Evolutionary conservation across 2,329 filamentous ascomycete species (phyloP), one percentile per base, ranked within the genome.

Genomic region (Fusarium graminum): DNA sequence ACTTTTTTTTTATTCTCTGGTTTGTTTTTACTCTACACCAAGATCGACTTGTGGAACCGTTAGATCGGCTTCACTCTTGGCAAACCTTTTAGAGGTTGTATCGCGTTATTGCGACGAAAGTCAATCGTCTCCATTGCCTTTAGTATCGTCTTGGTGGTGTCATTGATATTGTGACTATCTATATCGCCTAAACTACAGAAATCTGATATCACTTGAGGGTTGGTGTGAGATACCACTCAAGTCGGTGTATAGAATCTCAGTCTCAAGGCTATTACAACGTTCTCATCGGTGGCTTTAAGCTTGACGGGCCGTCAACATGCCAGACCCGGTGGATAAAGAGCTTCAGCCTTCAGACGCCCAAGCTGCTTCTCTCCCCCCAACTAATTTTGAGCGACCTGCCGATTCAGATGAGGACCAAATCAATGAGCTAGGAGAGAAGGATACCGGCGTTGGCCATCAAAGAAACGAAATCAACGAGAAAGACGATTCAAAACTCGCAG

Each of bases 331-430:
- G 47, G 74, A 72, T 39, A 76, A 74, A 56, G 71, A 74, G 44
- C 68, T 70, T 36, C 73, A 70, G 57, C 70, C 74, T 30, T 66
- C 73, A 32, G 74, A 77, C 63, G 61, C 67, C 42, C 63, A 70
- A 42, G 74, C 73, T 39, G 72, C 72, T 45, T 64, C 71, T n/a
- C 54, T 74, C 25, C 65, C 75, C n/a, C 71, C 74, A 7, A 68
- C 65, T 16, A 63, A 58, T 45, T 63, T 67, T 11, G 67, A 67
- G 7, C 64, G 55, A 10, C 52, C 52, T 16, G 62, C 61, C 19
- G 63, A 66, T 16, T 68, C 69, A 13, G 59, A 58, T 13, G 62
- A 72, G 22, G 69, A 65, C 12, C 65, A 46, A 19, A 59, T 64
- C 19, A 60, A 62, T 12, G 55, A 65, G 41, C 39, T 40, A 13